These are phyloP conservation scores for Populus simonii DNA, from an alignment of 345 rosid species.

Conservation along the genomic window DNA sequence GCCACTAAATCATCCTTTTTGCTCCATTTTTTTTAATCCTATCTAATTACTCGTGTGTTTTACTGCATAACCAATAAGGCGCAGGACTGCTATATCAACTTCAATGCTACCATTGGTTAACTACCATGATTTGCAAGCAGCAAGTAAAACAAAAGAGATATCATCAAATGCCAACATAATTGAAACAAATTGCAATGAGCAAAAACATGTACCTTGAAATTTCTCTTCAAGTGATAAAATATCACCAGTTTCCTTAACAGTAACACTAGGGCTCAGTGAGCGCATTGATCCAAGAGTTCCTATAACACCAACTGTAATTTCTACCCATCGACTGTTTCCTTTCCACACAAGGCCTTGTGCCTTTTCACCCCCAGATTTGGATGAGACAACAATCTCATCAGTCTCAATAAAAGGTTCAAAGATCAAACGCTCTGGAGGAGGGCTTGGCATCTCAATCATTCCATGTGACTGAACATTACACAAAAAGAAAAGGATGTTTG, in stretches of 20 bases:
- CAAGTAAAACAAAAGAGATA: not conserved
- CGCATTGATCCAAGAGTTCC: conserved; percentile 75
- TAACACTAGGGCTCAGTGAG: conserved; percentile 80
- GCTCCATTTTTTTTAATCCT: not conserved
- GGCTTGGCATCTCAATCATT: conserved; percentile 92
- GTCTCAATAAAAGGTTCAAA: conserved; percentile 92
- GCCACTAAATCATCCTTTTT: not conserved
- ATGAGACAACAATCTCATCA: conserved; percentile 67
- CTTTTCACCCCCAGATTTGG: conserved; percentile 40
- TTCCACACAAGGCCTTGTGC: conserved; percentile 57
- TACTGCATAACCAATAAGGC: not conserved
- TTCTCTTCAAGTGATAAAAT: conserved; percentile 93
- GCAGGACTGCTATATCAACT: not conserved
- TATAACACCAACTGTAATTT: conserved; percentile 82
- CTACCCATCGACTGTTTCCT: conserved; percentile 77
- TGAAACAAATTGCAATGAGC: not conserved
- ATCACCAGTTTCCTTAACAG: conserved; percentile 88
- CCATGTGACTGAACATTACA: conserved; percentile 62
- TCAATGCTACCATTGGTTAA: not conserved
- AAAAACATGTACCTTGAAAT: conserved; percentile 68
- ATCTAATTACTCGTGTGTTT: not conserved
- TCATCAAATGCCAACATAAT: too few species aligned
- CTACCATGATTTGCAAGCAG: conserved; percentile 1
- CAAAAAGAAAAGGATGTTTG: conserved; percentile 13
- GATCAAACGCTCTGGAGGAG: conserved; percentile 73